phyloP scores from a whole-genome alignment of 768 basidiomycete species.

The Psilocybe tampanensis region DNA sequence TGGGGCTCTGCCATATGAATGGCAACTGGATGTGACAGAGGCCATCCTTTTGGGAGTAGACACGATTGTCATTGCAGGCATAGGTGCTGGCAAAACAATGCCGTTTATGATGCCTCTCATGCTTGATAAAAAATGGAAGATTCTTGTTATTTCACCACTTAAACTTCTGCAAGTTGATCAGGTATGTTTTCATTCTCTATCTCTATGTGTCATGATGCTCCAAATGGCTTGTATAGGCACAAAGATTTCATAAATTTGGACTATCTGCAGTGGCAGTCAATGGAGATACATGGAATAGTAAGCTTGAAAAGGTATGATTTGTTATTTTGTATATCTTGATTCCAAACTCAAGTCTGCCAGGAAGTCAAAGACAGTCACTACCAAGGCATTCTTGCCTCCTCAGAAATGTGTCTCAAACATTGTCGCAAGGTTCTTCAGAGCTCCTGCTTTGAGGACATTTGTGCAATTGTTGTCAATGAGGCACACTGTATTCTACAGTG shows the following conservation, averaged over 20 bases:
- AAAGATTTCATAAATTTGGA: slow-evolving; percentile 28
- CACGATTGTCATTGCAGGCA: slow-evolving; percentile 36
- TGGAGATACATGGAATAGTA: slow-evolving; percentile 31
- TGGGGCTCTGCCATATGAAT: slow-evolving; percentile 27
- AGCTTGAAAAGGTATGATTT: slow-evolving; percentile 29
- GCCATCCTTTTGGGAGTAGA: slow-evolving; percentile 35
- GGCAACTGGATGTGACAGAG: slow-evolving; percentile 43
- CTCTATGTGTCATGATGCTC: not conserved
- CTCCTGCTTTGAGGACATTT: slow-evolving; percentile 23
- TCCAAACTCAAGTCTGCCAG: slow-evolving; percentile 15
- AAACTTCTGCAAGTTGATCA: slow-evolving; percentile 39
- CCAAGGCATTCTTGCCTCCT: slow-evolving; percentile 35
- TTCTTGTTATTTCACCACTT: slow-evolving; percentile 37
- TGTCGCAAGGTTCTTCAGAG: slow-evolving; percentile 27
- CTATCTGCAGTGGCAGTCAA: slow-evolving; percentile 36
- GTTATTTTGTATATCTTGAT: not conserved
- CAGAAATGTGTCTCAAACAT: slow-evolving; percentile 42
- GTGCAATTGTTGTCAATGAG: slow-evolving; percentile 37
- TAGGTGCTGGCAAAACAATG: slow-evolving; percentile 39
- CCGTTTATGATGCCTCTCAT: slow-evolving; percentile 36
- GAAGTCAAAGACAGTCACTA: slow-evolving; percentile 21
- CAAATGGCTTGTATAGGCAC: slow-evolving; percentile 5
- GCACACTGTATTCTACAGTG: slow-evolving; percentile 35
- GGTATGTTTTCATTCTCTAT: slow-evolving; percentile 19
- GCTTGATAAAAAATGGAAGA: slow-evolving; percentile 21